These are phyloP conservation scores for Aspergillus leporis DNA, from an alignment of 495 filamentous ascomycete species.

Conservation along the genomic window DNA sequence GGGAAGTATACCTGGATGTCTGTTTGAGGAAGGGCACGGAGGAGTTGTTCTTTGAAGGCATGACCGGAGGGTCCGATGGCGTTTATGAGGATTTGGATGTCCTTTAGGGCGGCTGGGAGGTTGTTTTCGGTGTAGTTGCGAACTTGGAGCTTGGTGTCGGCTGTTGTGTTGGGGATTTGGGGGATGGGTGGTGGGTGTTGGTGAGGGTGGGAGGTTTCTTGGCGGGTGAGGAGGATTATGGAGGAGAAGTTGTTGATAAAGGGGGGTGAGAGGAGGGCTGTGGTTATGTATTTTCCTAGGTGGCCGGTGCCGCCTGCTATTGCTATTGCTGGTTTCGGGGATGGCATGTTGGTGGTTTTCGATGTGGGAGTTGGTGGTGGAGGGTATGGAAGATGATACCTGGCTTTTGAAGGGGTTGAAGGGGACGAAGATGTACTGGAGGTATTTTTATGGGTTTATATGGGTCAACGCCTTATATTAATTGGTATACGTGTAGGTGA, in stretches of 20 bases:
- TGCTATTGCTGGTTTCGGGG: constrained; percentile 16
- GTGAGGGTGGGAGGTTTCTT: constrained; percentile 8
- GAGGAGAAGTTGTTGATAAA: constrained; percentile 23
- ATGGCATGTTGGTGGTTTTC: constrained; percentile 1
- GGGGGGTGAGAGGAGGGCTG: constrained; percentile 23
- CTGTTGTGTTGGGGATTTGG: background rate
- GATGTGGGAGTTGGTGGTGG: background rate
- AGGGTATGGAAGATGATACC: background rate
- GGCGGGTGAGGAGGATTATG: constrained; percentile 26
- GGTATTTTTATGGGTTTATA: background rate
- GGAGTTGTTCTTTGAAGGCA: constrained; percentile 24
- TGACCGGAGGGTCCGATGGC: constrained; percentile 27
- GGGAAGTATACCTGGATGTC: constrained; percentile 27
- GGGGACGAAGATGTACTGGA: background rate
- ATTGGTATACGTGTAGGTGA: too few relatives aligned
- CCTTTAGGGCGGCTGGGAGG: constrained; percentile 19
- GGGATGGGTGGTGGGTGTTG: background rate
- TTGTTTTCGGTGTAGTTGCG: constrained; percentile 24
- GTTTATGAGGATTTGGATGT: constrained; percentile 26
- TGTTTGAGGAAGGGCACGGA: constrained; percentile 19
- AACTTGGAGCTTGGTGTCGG: constrained; percentile 9
- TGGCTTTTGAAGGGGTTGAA: too few relatives aligned
- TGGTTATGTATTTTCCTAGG: constrained; percentile 25
- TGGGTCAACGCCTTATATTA: background rate
- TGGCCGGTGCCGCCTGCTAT: constrained; percentile 31